Conservation (phyloP, 306 rosid genomes). For the Prosopis cineraria region DNA sequence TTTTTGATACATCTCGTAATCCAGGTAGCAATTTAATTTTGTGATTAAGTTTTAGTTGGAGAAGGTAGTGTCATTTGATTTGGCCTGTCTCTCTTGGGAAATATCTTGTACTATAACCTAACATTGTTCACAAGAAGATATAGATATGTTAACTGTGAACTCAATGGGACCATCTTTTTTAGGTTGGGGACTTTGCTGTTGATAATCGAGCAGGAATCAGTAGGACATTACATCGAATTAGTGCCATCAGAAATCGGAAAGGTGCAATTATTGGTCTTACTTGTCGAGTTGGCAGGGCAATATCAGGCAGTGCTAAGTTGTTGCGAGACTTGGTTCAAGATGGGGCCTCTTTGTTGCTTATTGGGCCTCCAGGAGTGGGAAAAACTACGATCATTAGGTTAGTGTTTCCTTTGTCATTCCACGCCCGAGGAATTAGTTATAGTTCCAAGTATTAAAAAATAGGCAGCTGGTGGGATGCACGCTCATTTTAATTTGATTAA, state of each 20-base stretch:
- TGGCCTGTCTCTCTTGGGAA: neutral
- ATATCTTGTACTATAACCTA: neutral
- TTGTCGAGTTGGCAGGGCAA: constrained; percentile 93
- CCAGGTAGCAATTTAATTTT: neutral
- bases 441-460: constrained; percentile 10
- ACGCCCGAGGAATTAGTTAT: neutral
- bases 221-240: constrained; percentile 89
- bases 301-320: constrained; percentile 83
- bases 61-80: neutral
- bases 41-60: neutral
- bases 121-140: neutral
- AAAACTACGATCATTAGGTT: constrained; percentile 95
- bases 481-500: constrained; percentile 19
- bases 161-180: constrained; percentile 39
- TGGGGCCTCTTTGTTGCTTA: constrained; percentile 88
- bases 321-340: constrained; percentile 85
- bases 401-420: constrained; percentile 30
- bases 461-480: constrained; percentile 1
- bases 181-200: constrained; percentile 92
- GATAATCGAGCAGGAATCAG: constrained; percentile 98
- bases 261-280: constrained; percentile 89
- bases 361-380: constrained; percentile 98
- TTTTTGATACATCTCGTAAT: too few species aligned
- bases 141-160: constrained; percentile 22
- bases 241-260: constrained; percentile 92